Evolutionary conservation across 106 monocot genomes (phyloP).

Genomic region (Acorus gramineus): DNA sequence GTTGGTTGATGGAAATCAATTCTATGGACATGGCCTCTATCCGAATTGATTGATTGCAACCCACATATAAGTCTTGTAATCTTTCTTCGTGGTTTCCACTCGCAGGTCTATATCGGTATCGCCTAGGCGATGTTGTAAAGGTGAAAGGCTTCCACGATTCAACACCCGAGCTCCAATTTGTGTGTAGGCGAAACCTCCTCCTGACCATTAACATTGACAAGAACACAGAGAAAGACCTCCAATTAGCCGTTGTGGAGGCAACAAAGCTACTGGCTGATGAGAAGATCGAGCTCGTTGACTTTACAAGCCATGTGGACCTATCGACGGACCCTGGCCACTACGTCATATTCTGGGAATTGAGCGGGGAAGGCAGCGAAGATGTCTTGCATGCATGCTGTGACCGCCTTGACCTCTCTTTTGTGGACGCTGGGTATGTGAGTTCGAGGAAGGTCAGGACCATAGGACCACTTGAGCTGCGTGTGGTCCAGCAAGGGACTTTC

Average conservation of each 20-base stretch:
- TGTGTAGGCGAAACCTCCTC: slow-evolving; percentile 54
- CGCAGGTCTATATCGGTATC: slow-evolving; percentile 67
- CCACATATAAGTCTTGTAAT: not conserved
- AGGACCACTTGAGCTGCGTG: slow-evolving; percentile 58
- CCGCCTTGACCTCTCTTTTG: slow-evolving; percentile 58
- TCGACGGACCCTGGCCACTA: slow-evolving; percentile 68
- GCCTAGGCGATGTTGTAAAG: slow-evolving; percentile 62
- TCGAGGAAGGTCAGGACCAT: slow-evolving; percentile 51
- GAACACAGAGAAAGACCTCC: slow-evolving; percentile 88
- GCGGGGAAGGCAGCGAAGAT: slow-evolving; percentile 34
- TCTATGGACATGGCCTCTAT: not conserved
- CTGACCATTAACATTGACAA: slow-evolving; percentile 90
- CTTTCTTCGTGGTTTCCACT: not conserved
- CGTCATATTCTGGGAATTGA: slow-evolving; percentile 81
- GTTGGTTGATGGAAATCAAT: not conserved
- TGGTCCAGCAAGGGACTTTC: slow-evolving; percentile 64
- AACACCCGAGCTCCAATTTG: slow-evolving; percentile 56
- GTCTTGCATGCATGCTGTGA: slow-evolving; percentile 51
- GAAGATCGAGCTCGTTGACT: slow-evolving; percentile 75
- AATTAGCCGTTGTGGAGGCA: slow-evolving; percentile 53
- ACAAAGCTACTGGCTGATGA: slow-evolving; percentile 43
- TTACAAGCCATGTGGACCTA: slow-evolving; percentile 56
- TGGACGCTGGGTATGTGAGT: slow-evolving; percentile 55
- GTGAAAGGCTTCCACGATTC: slow-evolving; percentile 66
- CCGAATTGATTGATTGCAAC: not conserved